Evolutionary conservation across 2,329 filamentous ascomycete species (phyloP).

Genomic region (Geosmithia morbida): DNA sequence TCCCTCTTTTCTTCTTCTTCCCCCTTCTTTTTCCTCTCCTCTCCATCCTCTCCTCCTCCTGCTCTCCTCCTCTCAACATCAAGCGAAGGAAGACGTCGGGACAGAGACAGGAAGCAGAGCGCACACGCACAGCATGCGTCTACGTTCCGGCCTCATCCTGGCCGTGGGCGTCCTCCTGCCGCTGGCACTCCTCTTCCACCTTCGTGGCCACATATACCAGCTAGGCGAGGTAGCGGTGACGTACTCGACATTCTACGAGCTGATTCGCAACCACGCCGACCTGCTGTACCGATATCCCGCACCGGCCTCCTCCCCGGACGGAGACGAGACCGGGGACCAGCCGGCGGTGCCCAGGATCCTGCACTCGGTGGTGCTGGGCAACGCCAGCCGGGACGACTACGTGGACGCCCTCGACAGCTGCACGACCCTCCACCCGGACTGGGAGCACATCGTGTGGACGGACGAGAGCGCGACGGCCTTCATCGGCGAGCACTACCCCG

Average conservation of each 20-base stretch:
- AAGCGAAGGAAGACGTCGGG: no score
- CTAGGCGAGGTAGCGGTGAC: neutral
- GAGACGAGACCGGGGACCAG: neutral
- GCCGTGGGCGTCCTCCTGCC: neutral
- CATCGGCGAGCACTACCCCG: neutral
- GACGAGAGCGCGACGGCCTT: neutral
- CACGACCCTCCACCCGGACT: neutral
- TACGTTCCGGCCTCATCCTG: neutral
- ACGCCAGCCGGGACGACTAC: neutral
- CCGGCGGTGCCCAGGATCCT: neutral
- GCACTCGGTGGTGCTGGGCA: neutral
- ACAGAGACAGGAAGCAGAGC: no score
- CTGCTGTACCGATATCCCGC: neutral
- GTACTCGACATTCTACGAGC: neutral
- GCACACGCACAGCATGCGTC: no score
- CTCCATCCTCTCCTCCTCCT: no score
- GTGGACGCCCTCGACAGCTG: neutral
- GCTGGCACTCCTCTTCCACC: neutral
- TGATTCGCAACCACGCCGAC: neutral
- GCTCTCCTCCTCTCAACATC: no score
- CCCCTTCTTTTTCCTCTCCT: no score
- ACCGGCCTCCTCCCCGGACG: neutral
- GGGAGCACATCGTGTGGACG: neutral
- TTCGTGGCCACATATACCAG: neutral
- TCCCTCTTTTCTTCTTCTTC: no score